Evolutionary conservation across 495 filamentous ascomycete genomes (phyloP), one percentile per base, ranked within the genome.

Genomic region (Aspergillus diversus): DNA sequence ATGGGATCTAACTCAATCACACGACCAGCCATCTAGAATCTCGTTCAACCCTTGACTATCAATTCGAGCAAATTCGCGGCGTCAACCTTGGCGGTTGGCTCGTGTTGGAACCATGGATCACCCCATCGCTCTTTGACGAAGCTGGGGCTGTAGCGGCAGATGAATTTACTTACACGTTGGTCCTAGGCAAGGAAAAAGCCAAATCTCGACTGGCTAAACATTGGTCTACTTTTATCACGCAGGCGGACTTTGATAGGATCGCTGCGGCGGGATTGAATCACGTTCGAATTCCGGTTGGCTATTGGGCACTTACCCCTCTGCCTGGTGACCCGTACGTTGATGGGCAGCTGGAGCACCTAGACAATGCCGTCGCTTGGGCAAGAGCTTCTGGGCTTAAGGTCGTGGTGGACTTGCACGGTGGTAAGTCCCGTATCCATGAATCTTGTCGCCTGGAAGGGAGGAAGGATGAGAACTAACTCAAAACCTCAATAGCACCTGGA

Each of bases 221-320:
- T 66, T 90, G 88, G 88, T 71, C 73, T 53, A 78, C 76, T 56
- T 93, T 84, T 78, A 87, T 92, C 68, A 89, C 86, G 6, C 73
- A 85, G 63, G 80, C 73, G 43, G 90, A 93, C 71, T 89, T 93
- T 66, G 71, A 78, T 7, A 78, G 87, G 54, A 92, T 93, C 54
- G 84, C 84, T 13, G 70, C 71, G 5, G 77, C 82, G 4, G 90
- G 91, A 13, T 70, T 93, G 64, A 93, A 92, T 72, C 87, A 90
- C 58, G 89, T 93, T 42, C 81, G 90, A 57, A 92, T 94, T 57
- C 90, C 90, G 3, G 82, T 93, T 57, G 90, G 90, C 15, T 92
- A 92, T 71, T 94, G 90, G 90, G 87, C 88, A 37, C 72, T 90
- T 16, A 77, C 76, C 16, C 84, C 84, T 4, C 59, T 84, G 6